These are phyloP conservation scores for Mucor racemosus DNA, from an alignment of 371 early-diverging fungal species.

Conservation along the genomic window DNA sequence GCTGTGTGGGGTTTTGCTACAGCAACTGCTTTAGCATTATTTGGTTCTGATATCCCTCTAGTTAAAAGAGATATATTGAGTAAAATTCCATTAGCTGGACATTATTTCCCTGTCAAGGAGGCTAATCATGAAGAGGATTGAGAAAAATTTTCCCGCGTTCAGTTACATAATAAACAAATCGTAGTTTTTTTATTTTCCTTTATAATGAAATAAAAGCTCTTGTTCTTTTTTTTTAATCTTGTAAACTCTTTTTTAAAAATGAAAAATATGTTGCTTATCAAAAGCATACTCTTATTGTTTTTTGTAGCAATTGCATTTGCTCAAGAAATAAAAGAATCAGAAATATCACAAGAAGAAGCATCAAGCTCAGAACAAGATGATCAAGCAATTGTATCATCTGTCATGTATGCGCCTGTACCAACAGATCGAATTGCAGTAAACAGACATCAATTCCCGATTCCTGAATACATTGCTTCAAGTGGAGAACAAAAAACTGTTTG, in stretches of 20 bases:
- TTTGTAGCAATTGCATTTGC: background rate
- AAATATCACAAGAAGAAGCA: background rate
- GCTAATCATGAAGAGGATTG: constrained; percentile 27
- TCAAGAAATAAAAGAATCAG: background rate
- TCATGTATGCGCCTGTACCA: constrained; percentile 24
- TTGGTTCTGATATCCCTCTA: constrained; percentile 50
- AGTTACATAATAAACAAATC: background rate
- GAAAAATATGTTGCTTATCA: background rate
- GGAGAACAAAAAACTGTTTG: constrained; percentile 19
- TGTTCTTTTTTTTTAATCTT: background rate
- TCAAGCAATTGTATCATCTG: constrained; percentile 16
- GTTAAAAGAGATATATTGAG: constrained; percentile 46
- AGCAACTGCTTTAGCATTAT: constrained; percentile 40
- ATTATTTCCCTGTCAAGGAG: constrained; percentile 46
- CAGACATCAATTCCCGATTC: background rate
- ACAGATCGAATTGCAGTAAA: constrained; percentile 7
- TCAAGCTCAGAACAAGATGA: constrained; percentile 2
- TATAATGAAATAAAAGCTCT: background rate
- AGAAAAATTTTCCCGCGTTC: background rate
- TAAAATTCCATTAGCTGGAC: constrained; percentile 48
- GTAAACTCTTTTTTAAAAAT: background rate
- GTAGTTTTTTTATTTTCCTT: constrained; percentile 1
- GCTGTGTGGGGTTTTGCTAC: constrained; percentile 53
- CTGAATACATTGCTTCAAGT: constrained; percentile 10
- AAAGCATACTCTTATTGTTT: background rate